Conservation (phyloP, 176 grass and related monocot genomes). For the Carex pumila region DNA sequence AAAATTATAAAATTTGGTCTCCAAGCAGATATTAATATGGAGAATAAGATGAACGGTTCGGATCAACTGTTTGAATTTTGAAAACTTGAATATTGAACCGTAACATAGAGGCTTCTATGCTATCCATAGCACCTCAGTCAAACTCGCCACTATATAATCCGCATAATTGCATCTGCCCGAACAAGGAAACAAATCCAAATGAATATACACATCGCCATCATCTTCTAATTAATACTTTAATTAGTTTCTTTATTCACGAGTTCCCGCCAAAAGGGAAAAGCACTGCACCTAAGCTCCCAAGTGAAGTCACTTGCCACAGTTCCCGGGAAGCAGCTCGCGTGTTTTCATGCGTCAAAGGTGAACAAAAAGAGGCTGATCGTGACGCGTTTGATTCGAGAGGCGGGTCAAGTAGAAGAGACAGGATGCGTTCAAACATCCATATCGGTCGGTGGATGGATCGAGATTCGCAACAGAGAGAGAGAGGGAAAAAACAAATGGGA, state of each 20-base stretch:
- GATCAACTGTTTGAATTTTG: no score
- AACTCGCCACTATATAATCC: not conserved
- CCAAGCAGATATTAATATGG: no score
- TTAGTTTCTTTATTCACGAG: not conserved
- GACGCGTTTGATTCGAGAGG: not conserved
- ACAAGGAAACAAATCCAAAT: not conserved
- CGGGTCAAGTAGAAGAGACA: not conserved
- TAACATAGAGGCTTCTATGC: no score
- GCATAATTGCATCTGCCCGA: no score
- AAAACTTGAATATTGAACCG: no score
- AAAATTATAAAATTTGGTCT: no score
- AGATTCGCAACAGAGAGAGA: not conserved
- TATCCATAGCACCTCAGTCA: no score
- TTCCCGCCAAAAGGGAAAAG: constrained; percentile 2
- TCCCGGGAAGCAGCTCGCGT: constrained; percentile 7
- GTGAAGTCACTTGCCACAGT: not conserved
- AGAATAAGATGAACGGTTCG: no score
- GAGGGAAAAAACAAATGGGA: not conserved
- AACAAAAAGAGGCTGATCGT: not conserved
- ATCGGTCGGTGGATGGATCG: constrained; percentile 16
- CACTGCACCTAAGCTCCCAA: not conserved
- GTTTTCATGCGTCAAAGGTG: constrained; percentile 14
- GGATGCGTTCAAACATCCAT: not conserved
- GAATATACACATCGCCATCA: not conserved
- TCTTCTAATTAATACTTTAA: not conserved